phyloP scores from a whole-genome alignment of 169 alveolate genomes.

The Eimeria tenella region DNA sequence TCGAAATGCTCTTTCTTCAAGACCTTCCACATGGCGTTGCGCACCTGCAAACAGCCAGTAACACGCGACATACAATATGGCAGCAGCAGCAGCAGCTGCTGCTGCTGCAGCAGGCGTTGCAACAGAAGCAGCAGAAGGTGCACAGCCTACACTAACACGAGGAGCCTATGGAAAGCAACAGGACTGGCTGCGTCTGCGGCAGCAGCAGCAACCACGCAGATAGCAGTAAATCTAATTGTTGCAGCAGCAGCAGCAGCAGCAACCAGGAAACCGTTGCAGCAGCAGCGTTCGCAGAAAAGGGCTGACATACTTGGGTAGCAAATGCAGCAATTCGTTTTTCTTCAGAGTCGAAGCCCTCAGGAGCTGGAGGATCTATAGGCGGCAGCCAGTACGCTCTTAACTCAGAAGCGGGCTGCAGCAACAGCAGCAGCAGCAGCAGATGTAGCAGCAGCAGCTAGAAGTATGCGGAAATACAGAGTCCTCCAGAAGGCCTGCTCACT shows the following conservation, averaged over 20 bases:
- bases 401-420: background rate
- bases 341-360: slow-evolving; percentile 16
- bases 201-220: background rate
- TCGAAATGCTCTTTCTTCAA: background rate
- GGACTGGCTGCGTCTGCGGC: background rate
- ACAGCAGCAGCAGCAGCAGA: slow-evolving; percentile 21
- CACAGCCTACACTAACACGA: background rate
- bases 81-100: background rate
- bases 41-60: slow-evolving; percentile 22
- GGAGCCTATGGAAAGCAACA: background rate
- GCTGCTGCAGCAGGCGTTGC: background rate
- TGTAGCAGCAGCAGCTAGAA: too few relatives aligned
- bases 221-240: too few relatives aligned
- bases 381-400: slow-evolving; percentile 60
- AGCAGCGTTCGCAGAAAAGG: background rate
- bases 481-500: too few relatives aligned
- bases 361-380: slow-evolving; percentile 45
- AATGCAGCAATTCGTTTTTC: slow-evolving; percentile 52
- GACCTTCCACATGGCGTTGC: slow-evolving; percentile 51
- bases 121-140: background rate
- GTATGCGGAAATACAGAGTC: too few relatives aligned
- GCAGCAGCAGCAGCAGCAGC: slow-evolving; percentile 17
- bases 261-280: background rate
- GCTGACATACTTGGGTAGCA: slow-evolving; percentile 5
- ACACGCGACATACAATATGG: background rate